phyloP scores from a whole-genome alignment of 2,329 filamentous ascomycete species.

The Neurospora crassa region DNA sequence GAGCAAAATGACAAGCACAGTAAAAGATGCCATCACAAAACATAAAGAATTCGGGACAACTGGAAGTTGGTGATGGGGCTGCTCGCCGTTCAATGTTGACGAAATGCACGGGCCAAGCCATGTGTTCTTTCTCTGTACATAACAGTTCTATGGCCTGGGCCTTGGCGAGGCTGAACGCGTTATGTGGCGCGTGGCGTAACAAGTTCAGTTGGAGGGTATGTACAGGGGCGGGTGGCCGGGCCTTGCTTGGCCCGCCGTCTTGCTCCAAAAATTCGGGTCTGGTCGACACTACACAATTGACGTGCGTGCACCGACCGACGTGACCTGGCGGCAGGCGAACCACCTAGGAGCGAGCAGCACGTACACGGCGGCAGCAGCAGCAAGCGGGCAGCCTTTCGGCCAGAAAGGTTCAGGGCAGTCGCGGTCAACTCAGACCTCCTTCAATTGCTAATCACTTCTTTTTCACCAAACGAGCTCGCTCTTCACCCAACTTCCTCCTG shows the following conservation, averaged over 20 bases:
- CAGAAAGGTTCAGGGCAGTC: neutral
- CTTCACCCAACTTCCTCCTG: neutral
- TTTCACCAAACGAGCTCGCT: neutral
- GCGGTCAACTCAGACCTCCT: neutral
- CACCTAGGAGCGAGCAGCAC: neutral
- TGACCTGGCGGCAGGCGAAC: neutral
- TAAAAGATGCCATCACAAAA: too few relatives aligned
- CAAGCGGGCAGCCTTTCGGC: neutral
- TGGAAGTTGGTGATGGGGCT: neutral
- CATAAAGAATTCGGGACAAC: too few relatives aligned
- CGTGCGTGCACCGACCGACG: neutral
- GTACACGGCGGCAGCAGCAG: neutral
- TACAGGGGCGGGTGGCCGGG: neutral
- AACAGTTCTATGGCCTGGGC: neutral
- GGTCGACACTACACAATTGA: neutral
- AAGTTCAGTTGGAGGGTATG: neutral
- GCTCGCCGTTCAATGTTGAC: neutral
- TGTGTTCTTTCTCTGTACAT: neutral
- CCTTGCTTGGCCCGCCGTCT: neutral
- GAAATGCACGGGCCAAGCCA: neutral
- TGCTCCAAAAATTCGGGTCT: constrained; percentile 10
- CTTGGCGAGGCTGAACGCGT: constrained; percentile 12
- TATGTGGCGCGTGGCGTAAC: constrained; percentile 11
- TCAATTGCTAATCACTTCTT: neutral
- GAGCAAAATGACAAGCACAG: too few relatives aligned